Evolutionary conservation across 371 early-diverging fungal genomes (phyloP), one percentile per base, ranked within the genome.

Genomic region (Haplosporangium sp.): DNA sequence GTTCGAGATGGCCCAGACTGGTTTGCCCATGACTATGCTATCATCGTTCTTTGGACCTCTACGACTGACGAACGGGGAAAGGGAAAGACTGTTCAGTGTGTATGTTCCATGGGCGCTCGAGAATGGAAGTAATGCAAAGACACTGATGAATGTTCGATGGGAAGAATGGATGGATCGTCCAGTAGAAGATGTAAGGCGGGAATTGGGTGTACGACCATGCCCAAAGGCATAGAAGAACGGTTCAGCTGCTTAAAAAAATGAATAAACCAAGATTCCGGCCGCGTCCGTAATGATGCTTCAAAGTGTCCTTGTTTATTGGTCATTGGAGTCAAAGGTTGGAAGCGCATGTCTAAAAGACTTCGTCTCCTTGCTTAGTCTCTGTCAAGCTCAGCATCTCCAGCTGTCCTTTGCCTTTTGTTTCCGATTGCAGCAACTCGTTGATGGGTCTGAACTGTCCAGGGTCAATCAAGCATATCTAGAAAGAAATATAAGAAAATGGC

Each of bases 81-180:
- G 92, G 18, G 67, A 67, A n/a, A 83, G 88, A n/a, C 75, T 98
- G 13, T 90, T 91, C 61, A 55, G 77, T 2, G 71, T 80, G 9
- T 94, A 93, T 80, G 87, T 96, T 13, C 97, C 98, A 14, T 98
- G 99, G 99, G 97, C 96, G n/a, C 69, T 98, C 16, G 92, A 94
- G 69, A 89, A 90, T 69, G 97, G 93, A 18, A 82, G 85, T 36
- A 87, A 86, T 42, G 81, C 91, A 20, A 87, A 86, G 80, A 90
- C 92, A 20, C 72, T 97, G 37, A 90, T 98, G 89, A 92, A 91
- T 76, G 91, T 98, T 18, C 87, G 92, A 74, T 98, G 92, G 83
- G 96, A 96, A 80, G 92, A 96, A 50, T 86, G 89, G 66, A 89
- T 92, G 82, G 86, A 94, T 45, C 85, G 74, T 48, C 83, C 87